Evolutionary conservation across 78 protist genomes (phyloP), one percentile per base, ranked within the genome.

Genomic region (Creolimax fragrantissima): DNA sequence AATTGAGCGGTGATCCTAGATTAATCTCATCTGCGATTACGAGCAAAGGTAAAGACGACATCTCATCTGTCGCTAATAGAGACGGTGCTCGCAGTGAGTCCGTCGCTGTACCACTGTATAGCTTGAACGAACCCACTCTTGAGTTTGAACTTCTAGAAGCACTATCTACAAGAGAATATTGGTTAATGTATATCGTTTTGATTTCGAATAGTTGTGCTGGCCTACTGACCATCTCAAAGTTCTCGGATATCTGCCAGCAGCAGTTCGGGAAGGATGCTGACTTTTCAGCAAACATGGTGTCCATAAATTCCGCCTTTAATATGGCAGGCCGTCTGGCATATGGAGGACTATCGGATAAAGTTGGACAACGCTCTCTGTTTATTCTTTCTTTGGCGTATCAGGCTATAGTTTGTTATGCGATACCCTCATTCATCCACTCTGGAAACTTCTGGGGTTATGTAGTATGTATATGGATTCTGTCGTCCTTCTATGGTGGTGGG

Each of bases 281-380:
- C 2, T 39, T 86, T 2, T 93, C 96, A 0, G 11, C 95, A 3
- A 43, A 47, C 88, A 92, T 93, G 2, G 91, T 94, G 3, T 41
- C 94, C 2, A 93, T 92, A 3, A 90, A 89, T 39, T 91, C 95
- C 17, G 95, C 47, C 3, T 95, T 95, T 45, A 95, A 95, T 43
- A 24, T 95, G 43, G 93, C 85, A 36, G 96, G 96, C 24, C 35
- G 96, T n/a, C 42, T 95, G 35, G 32, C 5, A 0, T 85, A 45
- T 81, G 94, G 93, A 0, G 4, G 74, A 2, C 2, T 44, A 3
- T 93, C 95, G 17, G 96, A 95, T 35, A 42, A n/a, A 35, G 5
- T 95, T 3, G 95, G 95, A 1, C 43, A 93, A 81, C 94, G 93
- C 41, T n/a, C 41, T 36, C 41, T 2, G 39, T 32, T 39, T 24